These are phyloP conservation scores for Penicillium psychrofluorescens DNA, from an alignment of 495 filamentous ascomycete species.

Conservation along the genomic window DNA sequence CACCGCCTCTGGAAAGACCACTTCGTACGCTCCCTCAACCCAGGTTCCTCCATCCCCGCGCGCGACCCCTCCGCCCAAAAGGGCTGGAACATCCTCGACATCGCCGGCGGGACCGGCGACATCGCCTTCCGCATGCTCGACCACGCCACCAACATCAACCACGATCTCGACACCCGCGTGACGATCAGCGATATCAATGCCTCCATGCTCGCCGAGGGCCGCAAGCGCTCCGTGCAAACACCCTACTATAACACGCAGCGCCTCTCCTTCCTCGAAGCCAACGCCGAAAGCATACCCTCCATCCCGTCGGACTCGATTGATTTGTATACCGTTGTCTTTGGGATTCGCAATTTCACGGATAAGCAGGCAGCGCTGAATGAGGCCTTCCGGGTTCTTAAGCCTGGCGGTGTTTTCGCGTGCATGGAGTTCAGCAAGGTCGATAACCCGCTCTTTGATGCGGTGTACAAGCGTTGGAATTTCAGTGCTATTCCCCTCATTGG, in stretches of 20 bases:
- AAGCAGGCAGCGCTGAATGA: constrained; percentile 73
- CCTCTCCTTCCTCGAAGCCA: constrained; percentile 78
- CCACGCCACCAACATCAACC: constrained; percentile 75
- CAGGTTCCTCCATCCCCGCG: constrained; percentile 59
- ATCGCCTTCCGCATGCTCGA: constrained; percentile 96
- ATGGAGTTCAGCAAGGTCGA: constrained; percentile 88
- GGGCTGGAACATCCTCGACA: constrained; percentile 84
- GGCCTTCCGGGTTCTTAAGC: constrained; percentile 82
- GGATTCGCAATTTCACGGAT: constrained; percentile 92
- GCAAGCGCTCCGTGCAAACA: constrained; percentile 59
- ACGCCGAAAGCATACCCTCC: constrained; percentile 71
- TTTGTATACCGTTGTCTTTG: constrained; percentile 96
- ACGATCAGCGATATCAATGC: constrained; percentile 94
- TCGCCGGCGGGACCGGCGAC: constrained; percentile 95
- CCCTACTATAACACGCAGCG: constrained; percentile 50
- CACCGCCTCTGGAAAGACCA: constrained; percentile 98
- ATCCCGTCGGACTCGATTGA: constrained; percentile 64
- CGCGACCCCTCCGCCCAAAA: constrained; percentile 26
- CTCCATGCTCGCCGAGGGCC: constrained; percentile 84
- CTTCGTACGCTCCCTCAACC: constrained; percentile 88
- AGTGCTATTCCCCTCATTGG: constrained; percentile 89
- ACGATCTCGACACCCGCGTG: constrained; percentile 69
- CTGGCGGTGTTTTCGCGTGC: constrained; percentile 93
- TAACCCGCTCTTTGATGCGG: constrained; percentile 63
- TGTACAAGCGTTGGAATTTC: constrained; percentile 97